A percentile compares a stretch with the other conserved stretches of the same genome.
Evolutionary conservation across 2,329 filamentous ascomycete species (phyloP).

Genomic region (Fonsecaea nubica): DNA sequence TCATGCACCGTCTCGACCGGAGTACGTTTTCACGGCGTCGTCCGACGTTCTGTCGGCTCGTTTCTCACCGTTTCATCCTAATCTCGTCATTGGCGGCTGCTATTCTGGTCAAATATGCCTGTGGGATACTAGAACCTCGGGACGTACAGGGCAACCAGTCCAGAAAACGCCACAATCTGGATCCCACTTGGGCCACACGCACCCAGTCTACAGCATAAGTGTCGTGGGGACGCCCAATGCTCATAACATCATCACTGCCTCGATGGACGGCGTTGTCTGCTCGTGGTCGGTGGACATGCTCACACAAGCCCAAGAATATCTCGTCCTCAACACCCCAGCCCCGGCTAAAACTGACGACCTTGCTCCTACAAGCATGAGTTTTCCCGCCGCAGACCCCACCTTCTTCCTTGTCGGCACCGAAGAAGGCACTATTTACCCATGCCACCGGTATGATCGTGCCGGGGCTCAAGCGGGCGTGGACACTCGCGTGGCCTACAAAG

Average conservation of each 20-base stretch:
- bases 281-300: slow-evolving; percentile 99
- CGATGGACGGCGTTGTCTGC: slow-evolving; percentile 94
- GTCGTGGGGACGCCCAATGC: slow-evolving; percentile 98
- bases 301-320: slow-evolving; percentile 90
- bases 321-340: slow-evolving; percentile 83
- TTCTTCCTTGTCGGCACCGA: slow-evolving; percentile 98
- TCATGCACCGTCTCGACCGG: slow-evolving; percentile 89
- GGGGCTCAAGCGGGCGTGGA: slow-evolving; percentile 97
- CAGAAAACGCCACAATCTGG: slow-evolving; percentile 96
- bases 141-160: slow-evolving; percentile 71
- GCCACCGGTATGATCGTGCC: slow-evolving; percentile 95
- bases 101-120: slow-evolving; percentile 96
- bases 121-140: slow-evolving; percentile 92
- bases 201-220: slow-evolving; percentile 92
- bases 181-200: slow-evolving; percentile 78
- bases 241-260: slow-evolving; percentile 97
- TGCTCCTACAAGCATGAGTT: slow-evolving; percentile 90
- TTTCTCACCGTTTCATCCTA: slow-evolving; percentile 98
- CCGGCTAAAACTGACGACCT: slow-evolving; percentile 93
- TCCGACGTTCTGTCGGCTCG: slow-evolving; percentile 94
- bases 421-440: slow-evolving; percentile 94
- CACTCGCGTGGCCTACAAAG: slow-evolving; percentile 82
- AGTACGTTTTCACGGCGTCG: slow-evolving; percentile 95
- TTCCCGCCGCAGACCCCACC: slow-evolving; percentile 92
- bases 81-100: slow-evolving; percentile 91